A percentile compares a stretch with the other conserved stretches of the same genome.
Evolutionary conservation across 176 grass and related monocot genomes (phyloP).

Genomic region (Canna indica): DNA sequence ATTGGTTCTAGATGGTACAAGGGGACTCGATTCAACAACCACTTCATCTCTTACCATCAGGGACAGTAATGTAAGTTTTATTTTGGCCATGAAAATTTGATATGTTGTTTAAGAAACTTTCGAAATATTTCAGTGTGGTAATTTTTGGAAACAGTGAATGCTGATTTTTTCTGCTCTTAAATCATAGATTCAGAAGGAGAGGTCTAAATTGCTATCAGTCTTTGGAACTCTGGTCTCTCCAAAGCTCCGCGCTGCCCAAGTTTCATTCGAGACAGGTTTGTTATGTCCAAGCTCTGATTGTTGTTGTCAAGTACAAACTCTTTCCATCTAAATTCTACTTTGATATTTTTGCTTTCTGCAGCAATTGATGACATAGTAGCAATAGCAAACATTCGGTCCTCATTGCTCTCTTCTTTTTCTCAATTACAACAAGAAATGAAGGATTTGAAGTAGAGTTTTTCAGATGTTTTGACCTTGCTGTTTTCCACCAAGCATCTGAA

Average conservation of each 20-base stretch:
- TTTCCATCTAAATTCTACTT: neutral
- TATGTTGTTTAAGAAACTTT: neutral
- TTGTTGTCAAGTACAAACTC: neutral
- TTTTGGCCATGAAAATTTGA: neutral
- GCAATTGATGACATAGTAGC: constrained; percentile 55
- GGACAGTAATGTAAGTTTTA: constrained; percentile 45
- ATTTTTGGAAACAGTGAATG: neutral
- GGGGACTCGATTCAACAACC: constrained; percentile 20
- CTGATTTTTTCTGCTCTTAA: neutral
- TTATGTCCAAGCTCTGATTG: neutral
- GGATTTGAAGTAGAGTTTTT: neutral
- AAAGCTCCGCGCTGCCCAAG: constrained; percentile 63
- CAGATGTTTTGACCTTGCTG: no score
- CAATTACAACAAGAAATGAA: constrained; percentile 26
- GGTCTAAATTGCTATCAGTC: constrained; percentile 65
- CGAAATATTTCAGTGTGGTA: neutral
- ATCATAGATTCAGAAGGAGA: constrained; percentile 49
- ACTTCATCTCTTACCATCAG: constrained; percentile 22
- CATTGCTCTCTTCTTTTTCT: constrained; percentile 41
- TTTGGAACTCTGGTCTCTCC: constrained; percentile 74
- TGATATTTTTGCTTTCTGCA: constrained; percentile 32
- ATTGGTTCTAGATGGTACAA: constrained; percentile 26
- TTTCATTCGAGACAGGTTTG: constrained; percentile 86
- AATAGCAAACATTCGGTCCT: constrained; percentile 48
- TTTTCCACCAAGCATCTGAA: neutral